phyloP scores from a whole-genome alignment of 1,284 basidiomycete species.

The Jaminaea rosea region DNA sequence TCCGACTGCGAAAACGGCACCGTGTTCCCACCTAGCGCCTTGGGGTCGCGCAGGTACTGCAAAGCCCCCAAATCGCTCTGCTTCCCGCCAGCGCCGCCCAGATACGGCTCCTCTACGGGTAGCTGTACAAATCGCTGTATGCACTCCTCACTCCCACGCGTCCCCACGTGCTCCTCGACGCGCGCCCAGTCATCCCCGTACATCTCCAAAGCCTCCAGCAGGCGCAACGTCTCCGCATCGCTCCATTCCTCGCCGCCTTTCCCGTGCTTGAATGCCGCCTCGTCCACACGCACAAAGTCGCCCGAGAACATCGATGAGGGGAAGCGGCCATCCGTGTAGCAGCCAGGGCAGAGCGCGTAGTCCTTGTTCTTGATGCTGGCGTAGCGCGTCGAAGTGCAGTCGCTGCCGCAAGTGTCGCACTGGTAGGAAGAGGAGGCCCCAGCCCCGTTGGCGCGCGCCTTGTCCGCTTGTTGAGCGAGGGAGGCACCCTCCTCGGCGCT shows the following conservation, averaged over 20 bases:
- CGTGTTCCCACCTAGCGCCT: constrained; percentile 14
- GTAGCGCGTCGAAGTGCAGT: constrained; percentile 80
- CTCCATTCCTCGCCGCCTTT: constrained; percentile 65
- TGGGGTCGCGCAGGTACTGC: constrained; percentile 53
- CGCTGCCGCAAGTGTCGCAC: constrained; percentile 89
- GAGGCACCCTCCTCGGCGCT: constrained; percentile 36
- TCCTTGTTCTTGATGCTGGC: constrained; percentile 87
- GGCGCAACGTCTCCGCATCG: constrained; percentile 76
- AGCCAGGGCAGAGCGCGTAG: constrained; percentile 59
- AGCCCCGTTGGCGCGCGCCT: constrained; percentile 52
- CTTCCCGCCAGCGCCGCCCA: constrained; percentile 38
- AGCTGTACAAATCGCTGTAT: constrained; percentile 90
- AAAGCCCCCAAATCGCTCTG: constrained; percentile 62
- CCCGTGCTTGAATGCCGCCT: constrained; percentile 50
- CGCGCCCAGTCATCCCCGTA: constrained; percentile 93
- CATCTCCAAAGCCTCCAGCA: constrained; percentile 95
- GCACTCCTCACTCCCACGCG: constrained; percentile 83
- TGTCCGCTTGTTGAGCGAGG: constrained; percentile 50
- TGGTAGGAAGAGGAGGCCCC: constrained; percentile 55
- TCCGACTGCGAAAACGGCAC: constrained; percentile 83
- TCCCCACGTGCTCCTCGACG: constrained; percentile 84
- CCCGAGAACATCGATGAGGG: constrained; percentile 92
- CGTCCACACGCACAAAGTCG: constrained; percentile 82
- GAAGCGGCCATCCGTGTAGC: constrained; percentile 93
- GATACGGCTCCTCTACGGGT: constrained; percentile 90